Evolutionary conservation across 768 basidiomycete species (phyloP), one percentile per base, ranked within the genome.

Genomic region (Boletus rubescentipes): DNA sequence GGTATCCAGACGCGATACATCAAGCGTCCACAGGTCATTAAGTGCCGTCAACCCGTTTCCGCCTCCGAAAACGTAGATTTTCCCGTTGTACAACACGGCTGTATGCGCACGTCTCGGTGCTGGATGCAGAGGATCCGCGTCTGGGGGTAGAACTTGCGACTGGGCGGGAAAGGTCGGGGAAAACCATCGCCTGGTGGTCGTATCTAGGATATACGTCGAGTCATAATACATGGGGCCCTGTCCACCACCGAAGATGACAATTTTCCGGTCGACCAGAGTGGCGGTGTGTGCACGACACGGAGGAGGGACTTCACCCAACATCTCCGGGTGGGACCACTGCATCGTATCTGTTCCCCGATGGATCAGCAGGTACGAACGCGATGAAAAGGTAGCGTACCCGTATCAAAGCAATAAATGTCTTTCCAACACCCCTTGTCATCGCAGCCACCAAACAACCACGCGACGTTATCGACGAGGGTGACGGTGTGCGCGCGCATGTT

Each of bases 391-490:
- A 15, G 61, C 73, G 39, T 42, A 89, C 91, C 92, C 1, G 82
- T 89, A 67, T 96, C 92, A 61, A 94, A 92, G 60, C 85, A 91
- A 61, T 87, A 91, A 3, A 93, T 78, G 50, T 93, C 90, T 60
- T 78, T 81, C 70, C 80, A 84, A 53, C 82, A 85, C 15, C 83
- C 85, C 62, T 81, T 82, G 54, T 89, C 89, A 58, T 95, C 93
- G 58, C 90, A 92, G 2, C 93, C 94, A 9, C 93, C 93, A 61
- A 95, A 87, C 29, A 95, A 63, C 91, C 93, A 98, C 0, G 87
- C 89, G 31, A 83, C 76, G 40, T 84, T 80, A 54, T 94, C 93
- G 18, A 94, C 85, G 42, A 95, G 74, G 1, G 89, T 95, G 39
- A 88, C 87, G 6, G 81, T 91, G 66, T 94, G 93, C 3, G 91